Percentiles rank a stretch among this genome's conserved stretches.
phyloP scores from a whole-genome alignment of 305 asterid species.

The Fraxinus sp. region DNA sequence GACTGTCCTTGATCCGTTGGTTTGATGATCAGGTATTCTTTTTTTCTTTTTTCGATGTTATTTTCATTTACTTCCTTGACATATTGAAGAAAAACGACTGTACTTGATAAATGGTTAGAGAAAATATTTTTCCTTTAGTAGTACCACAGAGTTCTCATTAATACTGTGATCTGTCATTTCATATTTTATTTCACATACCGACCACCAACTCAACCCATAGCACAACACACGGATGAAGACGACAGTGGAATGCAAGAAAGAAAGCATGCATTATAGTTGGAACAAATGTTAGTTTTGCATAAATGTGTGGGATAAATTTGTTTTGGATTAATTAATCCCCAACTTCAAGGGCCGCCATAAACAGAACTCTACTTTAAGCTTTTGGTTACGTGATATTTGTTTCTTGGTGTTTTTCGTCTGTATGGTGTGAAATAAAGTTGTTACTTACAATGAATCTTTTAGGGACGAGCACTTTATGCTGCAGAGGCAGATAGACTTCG shows the following conservation, averaged over 20 bases:
- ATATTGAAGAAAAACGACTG: background rate
- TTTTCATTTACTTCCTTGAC: background rate
- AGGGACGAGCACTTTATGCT: constrained; percentile 95
- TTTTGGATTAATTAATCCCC: no score
- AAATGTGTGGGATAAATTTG: no score
- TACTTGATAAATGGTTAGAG: background rate
- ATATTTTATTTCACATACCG: background rate
- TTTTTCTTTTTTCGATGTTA: background rate
- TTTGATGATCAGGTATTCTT: constrained; percentile 79
- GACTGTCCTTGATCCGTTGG: constrained; percentile 51
- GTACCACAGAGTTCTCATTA: background rate
- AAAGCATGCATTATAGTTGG: no score
- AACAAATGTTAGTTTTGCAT: no score
- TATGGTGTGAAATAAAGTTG: background rate
- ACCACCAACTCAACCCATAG: background rate
- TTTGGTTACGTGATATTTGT: background rate
- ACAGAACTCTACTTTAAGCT: no score
- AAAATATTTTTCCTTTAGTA: background rate
- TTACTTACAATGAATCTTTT: constrained; percentile 1
- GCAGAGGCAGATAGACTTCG: constrained; percentile 97
- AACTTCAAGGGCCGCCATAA: no score
- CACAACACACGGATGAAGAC: background rate
- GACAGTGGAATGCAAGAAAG: background rate
- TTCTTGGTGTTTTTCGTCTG: background rate
- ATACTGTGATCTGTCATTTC: background rate